phyloP scores from a whole-genome alignment of 495 filamentous ascomycete genomes.

The Tuber melanosporum region DNA sequence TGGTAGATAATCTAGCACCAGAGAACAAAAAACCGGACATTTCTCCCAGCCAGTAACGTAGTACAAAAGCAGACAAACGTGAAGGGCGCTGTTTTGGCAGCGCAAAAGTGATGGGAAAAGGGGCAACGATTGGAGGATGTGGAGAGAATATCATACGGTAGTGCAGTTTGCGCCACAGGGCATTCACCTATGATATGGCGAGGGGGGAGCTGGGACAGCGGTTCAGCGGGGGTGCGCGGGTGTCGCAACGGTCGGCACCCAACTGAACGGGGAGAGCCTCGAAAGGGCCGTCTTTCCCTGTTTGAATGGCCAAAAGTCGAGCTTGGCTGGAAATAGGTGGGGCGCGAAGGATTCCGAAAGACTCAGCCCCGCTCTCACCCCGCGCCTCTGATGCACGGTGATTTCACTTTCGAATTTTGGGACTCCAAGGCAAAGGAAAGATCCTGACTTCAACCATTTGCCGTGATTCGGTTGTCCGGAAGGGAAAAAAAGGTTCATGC shows the following conservation, averaged over 20 bases:
- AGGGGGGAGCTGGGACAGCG: neutral
- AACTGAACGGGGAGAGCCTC: neutral
- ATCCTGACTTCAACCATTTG: neutral
- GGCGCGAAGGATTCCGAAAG: neutral
- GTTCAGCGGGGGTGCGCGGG: neutral
- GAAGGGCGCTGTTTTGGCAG: neutral
- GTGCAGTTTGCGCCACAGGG: neutral
- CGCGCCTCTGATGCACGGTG: constrained; percentile 35
- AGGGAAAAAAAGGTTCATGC: neutral
- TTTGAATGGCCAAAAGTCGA: neutral
- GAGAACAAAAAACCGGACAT: neutral
- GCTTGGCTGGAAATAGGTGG: neutral
- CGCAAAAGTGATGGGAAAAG: neutral
- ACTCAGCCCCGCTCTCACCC: constrained; percentile 38
- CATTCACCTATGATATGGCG: neutral
- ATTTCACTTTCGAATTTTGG: constrained; percentile 22
- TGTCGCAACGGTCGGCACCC: neutral
- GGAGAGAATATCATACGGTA: neutral
- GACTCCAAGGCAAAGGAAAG: neutral
- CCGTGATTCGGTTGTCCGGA: neutral
- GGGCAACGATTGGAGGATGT: neutral
- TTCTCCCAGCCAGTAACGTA: neutral
- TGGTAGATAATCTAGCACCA: too few species aligned
- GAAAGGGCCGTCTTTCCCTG: neutral
- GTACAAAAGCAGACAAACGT: neutral